These are phyloP conservation scores for Plasmodium vinckei DNA, from an alignment of 169 alveolate genomes.

Conservation along the genomic window DNA sequence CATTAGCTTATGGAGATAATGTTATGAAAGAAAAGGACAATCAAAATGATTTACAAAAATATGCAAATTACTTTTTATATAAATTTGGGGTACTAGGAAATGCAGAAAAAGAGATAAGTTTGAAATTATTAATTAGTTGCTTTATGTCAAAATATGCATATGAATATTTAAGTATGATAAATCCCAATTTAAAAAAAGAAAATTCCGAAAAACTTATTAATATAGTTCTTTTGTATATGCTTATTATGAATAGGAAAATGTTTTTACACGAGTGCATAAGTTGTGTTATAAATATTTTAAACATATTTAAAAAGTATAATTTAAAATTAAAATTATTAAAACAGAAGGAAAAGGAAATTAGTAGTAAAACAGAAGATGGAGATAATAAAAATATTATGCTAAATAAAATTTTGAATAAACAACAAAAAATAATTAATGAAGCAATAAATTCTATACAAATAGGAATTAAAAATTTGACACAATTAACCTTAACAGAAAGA, in stretches of 20 bases:
- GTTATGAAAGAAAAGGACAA: not conserved
- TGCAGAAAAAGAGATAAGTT: slow-evolving; percentile 71
- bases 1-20: not conserved
- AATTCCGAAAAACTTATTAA: slow-evolving; percentile 57
- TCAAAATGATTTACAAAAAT: not conserved
- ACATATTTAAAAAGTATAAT: slow-evolving; percentile 68
- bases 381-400: not conserved
- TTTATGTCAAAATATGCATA: slow-evolving; percentile 76
- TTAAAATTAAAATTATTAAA: slow-evolving; percentile 61
- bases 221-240: slow-evolving; percentile 60
- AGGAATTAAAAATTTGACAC: slow-evolving; percentile 68
- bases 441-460: slow-evolving; percentile 66
- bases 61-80: slow-evolving; percentile 16
- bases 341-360: slow-evolving; percentile 54
- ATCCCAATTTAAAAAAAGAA: slow-evolving; percentile 51
- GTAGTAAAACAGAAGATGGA: not conserved
- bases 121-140: slow-evolving; percentile 69
- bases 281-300: slow-evolving; percentile 58
- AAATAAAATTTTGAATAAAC: slow-evolving; percentile 28
- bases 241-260: slow-evolving; percentile 70
- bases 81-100: slow-evolving; percentile 73
- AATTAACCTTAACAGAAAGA: slow-evolving; percentile 67
- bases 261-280: slow-evolving; percentile 73
- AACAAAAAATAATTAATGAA: slow-evolving; percentile 68
- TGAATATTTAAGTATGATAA: slow-evolving; percentile 70